Percentiles rank a stretch among this genome's conserved stretches.
phyloP scores from a whole-genome alignment of 768 basidiomycete species.

The Lactarius quietus region DNA sequence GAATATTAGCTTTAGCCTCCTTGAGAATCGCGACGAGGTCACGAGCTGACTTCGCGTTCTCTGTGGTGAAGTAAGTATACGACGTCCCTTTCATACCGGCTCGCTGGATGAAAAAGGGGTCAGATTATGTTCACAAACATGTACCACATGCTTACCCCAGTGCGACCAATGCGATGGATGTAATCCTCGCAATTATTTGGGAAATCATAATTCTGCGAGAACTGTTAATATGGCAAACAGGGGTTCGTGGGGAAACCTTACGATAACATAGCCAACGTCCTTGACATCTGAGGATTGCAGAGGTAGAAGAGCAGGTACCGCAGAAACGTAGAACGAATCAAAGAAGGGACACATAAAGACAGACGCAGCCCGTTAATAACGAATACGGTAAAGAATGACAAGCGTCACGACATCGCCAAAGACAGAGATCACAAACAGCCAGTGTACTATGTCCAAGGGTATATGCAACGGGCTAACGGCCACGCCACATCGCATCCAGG shows the following conservation, averaged over 20 bases:
- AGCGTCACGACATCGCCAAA: slow-evolving; percentile 47
- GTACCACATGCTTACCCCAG: slow-evolving; percentile 56
- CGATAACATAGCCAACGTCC: slow-evolving; percentile 97
- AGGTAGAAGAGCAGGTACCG: slow-evolving; percentile 29
- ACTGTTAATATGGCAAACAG: slow-evolving; percentile 1
- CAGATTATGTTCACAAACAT: not conserved
- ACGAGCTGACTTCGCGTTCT: slow-evolving; percentile 91
- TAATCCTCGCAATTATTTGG: slow-evolving; percentile 98
- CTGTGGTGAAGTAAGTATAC: slow-evolving; percentile 96
- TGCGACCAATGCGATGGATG: slow-evolving; percentile 98
- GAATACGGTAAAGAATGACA: slow-evolving; percentile 37
- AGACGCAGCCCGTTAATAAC: slow-evolving; percentile 49
- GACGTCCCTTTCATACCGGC: slow-evolving; percentile 89
- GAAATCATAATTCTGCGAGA: slow-evolving; percentile 86
- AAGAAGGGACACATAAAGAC: slow-evolving; percentile 35
- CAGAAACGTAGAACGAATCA: slow-evolving; percentile 29
- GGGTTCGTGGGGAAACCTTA: slow-evolving; percentile 41
- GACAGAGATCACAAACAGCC: slow-evolving; percentile 35
- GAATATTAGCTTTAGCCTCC: slow-evolving; percentile 83
- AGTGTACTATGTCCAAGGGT: slow-evolving; percentile 39
- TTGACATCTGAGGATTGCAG: slow-evolving; percentile 77
- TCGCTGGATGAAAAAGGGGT: slow-evolving; percentile 47
- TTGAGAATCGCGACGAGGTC: slow-evolving; percentile 83
- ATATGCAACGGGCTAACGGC: slow-evolving; percentile 35
- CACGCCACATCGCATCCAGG: slow-evolving; percentile 46